Conservation (phyloP, 73 alveolate genomes). For the Urostyla sp. region DNA sequence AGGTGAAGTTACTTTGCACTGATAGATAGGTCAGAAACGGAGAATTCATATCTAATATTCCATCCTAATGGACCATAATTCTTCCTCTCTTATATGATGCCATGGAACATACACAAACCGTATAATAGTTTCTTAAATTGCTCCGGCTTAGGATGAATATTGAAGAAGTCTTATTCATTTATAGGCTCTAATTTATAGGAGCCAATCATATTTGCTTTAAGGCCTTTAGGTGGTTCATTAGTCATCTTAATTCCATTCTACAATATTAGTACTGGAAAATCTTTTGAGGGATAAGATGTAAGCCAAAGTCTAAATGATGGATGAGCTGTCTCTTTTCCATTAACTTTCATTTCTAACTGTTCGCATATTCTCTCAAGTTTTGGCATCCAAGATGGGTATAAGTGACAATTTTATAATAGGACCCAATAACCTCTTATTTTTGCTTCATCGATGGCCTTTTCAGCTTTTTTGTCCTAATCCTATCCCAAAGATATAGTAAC, state of each 20-base stretch:
- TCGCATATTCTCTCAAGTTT: conserved; percentile 79
- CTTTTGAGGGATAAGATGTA: conserved; percentile 85
- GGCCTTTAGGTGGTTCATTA: conserved; percentile 95
- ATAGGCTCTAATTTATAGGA: conserved; percentile 76
- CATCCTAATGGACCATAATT: conserved; percentile 93
- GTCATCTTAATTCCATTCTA: conserved; percentile 97
- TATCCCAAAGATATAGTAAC: conserved; percentile 94
- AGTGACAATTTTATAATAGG: conserved; percentile 71
- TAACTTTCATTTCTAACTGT: conserved; percentile 77
- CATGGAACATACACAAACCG: conserved; percentile 88
- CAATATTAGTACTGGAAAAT: conserved; percentile 88
- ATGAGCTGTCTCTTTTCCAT: conserved; percentile 80
- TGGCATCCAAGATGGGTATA: conserved; percentile 80
- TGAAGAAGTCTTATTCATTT: conserved; percentile 68
- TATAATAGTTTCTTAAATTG: conserved; percentile 76
- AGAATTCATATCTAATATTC: conserved; percentile 94
- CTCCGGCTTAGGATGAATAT: conserved; percentile 78
- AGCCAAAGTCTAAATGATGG: conserved; percentile 94
- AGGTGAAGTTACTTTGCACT: conserved; percentile 93
- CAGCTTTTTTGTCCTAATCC: conserved; percentile 97
- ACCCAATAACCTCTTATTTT: conserved; percentile 73
- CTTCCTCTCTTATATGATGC: conserved; percentile 79
- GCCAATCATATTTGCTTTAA: conserved; percentile 85
- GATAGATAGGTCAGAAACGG: conserved; percentile 89
- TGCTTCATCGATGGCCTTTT: conserved; percentile 81